phyloP scores from a whole-genome alignment of 2,329 filamentous ascomycete genomes.

The Cladophialophora immunda region DNA sequence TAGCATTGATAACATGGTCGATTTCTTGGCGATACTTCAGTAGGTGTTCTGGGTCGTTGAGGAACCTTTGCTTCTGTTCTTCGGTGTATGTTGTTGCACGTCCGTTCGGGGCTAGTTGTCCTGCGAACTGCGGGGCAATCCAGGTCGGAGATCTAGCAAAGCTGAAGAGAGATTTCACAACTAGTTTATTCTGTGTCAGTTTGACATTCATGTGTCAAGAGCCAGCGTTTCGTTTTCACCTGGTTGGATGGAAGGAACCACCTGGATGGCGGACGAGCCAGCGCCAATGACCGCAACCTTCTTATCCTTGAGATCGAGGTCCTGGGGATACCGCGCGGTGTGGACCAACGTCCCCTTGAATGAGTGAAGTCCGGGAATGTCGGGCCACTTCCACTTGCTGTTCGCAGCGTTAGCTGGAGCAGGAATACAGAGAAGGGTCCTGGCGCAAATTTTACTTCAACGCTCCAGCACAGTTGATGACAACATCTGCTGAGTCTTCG shows the following conservation, averaged over 20 bases:
- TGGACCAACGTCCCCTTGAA: constrained; percentile 69
- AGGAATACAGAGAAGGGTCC: constrained; percentile 55
- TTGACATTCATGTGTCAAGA: background rate
- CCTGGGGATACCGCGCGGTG: constrained; percentile 63
- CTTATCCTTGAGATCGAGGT: constrained; percentile 59
- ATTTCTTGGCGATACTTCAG: background rate
- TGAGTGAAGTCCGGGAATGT: constrained; percentile 46
- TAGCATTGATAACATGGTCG: background rate
- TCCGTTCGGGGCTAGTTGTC: constrained; percentile 25
- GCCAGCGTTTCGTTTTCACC: background rate
- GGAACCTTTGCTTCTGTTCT: constrained; percentile 23
- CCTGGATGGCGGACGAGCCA: constrained; percentile 39
- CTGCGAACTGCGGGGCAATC: constrained; percentile 36
- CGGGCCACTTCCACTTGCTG: constrained; percentile 49
- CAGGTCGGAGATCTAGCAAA: constrained; percentile 40
- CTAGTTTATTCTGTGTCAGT: background rate
- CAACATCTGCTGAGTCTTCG: constrained; percentile 57
- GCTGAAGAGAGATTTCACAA: constrained; percentile 38
- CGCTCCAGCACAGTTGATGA: constrained; percentile 43
- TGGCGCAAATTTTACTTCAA: constrained; percentile 59
- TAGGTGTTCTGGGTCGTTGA: background rate
- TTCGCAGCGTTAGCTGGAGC: background rate
- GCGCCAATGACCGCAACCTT: constrained; percentile 39
- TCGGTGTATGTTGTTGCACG: constrained; percentile 35
- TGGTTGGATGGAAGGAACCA: constrained; percentile 50